Conservation (phyloP, 768 basidiomycete species). For the Tylopilus felleus region DNA sequence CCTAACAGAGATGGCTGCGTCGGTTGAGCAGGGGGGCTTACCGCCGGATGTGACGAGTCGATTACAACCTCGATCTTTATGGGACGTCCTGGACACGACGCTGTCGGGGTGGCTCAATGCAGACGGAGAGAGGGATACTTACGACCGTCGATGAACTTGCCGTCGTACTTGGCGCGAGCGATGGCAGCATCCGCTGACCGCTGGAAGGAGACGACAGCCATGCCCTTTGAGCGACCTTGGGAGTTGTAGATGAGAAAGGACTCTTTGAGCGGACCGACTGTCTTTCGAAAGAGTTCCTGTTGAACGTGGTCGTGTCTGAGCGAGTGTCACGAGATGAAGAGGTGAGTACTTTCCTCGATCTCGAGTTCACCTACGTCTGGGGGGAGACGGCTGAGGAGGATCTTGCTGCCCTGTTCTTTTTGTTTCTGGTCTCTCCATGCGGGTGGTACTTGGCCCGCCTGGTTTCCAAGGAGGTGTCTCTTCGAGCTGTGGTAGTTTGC, state of each 20-base stretch:
- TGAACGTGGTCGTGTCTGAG: conserved; percentile 7
- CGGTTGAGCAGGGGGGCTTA: conserved; percentile 24
- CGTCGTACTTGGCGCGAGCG: conserved; percentile 68
- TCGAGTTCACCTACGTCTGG: conserved; percentile 67
- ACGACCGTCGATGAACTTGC: conserved; percentile 71
- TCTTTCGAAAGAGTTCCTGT: conserved; percentile 76
- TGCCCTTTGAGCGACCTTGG: conserved; percentile 72
- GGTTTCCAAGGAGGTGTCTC: conserved; percentile 54
- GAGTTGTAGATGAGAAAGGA: conserved; percentile 72
- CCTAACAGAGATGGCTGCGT: conserved; percentile 37
- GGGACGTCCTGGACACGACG: conserved; percentile 48
- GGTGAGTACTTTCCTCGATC: conserved; percentile 49
- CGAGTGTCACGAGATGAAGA: not conserved
- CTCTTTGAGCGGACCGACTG: conserved; percentile 70
- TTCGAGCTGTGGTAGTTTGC: conserved; percentile 54
- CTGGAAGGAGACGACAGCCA: conserved; percentile 72
- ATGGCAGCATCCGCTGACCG: conserved; percentile 57
- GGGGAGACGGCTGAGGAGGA: conserved; percentile 63
- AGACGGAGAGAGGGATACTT: conserved; percentile 18
- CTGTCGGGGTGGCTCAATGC: not conserved
- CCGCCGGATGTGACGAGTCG: conserved; percentile 36
- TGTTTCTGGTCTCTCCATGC: conserved; percentile 54
- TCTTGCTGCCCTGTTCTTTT: conserved; percentile 54
- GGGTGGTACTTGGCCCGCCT: conserved; percentile 52
- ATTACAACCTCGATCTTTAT: conserved; percentile 63